These are phyloP conservation scores for Oxytropis ochrocephala DNA, from an alignment of 306 rosid genomes.

Conservation along the genomic window DNA sequence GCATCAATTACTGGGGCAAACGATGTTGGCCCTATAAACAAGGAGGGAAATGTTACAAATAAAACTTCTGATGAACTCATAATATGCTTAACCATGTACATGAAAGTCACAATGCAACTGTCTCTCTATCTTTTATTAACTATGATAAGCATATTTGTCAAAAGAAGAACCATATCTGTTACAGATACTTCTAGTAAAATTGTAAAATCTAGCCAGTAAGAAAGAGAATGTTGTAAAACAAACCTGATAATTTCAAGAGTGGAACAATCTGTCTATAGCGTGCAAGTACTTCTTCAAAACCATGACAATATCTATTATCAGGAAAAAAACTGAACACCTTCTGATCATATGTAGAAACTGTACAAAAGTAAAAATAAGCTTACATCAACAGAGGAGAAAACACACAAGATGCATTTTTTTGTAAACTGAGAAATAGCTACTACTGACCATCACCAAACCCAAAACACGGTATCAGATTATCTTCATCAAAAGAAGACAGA, in stretches of 20 bases:
- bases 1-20: conserved; percentile 83
- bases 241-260: conserved; percentile 69
- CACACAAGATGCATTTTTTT: neutral
- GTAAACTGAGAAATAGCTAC: conserved; percentile 1
- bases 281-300: conserved; percentile 79
- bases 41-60: neutral
- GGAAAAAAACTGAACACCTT: conserved; percentile 63
- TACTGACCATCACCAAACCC: conserved; percentile 94
- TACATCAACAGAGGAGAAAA: conserved; percentile 19
- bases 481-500: conserved; percentile 88
- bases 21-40: conserved; percentile 79
- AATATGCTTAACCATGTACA: neutral
- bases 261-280: conserved; percentile 87
- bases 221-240: conserved; percentile 12
- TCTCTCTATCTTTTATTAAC: neutral
- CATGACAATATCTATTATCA: conserved; percentile 48
- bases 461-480: conserved; percentile 88
- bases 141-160: neutral
- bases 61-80: conserved; percentile 1
- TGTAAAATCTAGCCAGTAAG: conserved; percentile 11
- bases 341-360: conserved; percentile 79
- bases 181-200: neutral
- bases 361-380: conserved; percentile 23
- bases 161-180: neutral
- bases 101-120: neutral